Base-by-base conservation (phyloP, 2,329 filamentous ascomycete species). In the Hypoxylon sp. region DNA sequence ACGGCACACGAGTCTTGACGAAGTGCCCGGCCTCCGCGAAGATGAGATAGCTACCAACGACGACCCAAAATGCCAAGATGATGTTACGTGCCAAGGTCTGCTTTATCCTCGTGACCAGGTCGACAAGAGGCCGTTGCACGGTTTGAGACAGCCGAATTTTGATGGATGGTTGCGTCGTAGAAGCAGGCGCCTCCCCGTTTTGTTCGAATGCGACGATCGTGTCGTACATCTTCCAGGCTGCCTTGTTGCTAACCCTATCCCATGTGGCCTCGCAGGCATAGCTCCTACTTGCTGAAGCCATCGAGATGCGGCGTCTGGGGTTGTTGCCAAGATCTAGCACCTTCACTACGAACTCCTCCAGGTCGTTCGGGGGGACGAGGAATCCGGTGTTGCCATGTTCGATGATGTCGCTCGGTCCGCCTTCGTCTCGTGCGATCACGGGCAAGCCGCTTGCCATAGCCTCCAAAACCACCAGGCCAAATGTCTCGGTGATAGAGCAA, bases 401-500 rank as follows among this genome's bases (percentile, higher is more conserved):
- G 34, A 91, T 82, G 55, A 89, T 90, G 71, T 91, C 89, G 34
- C 86, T 89, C 0, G 89, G 89, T 0, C 89, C 89, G 8, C 89
- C 89, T 72, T 89, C 87, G 69, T 91, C 88, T 47, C 89, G 82
- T 2, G 89, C 89, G 54, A 91, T 81, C 22, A 91, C 89, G 0
- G 89, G 88, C 2, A 92, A 82, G 2, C 88, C 88, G 65, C 87
- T 90, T 0, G 89, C 88, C 88, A 91, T 91, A 2, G 87, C 86
- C 75, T 91, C 89, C 1, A 91, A 79, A 1, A 91, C 89, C 0
- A 91, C 89, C 8, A 91, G 79, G 0, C 89, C 89, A 74, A 91
- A 91, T 0, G 89, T 91, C 75, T 91, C 89, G 0, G 89, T 91
- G 59, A 91, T 80, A 20, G 87, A 91, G 76, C 88, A 90, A 76